Conservation (phyloP, 2,329 filamentous ascomycete genomes). For the Aspergillus calidoustus region DNA sequence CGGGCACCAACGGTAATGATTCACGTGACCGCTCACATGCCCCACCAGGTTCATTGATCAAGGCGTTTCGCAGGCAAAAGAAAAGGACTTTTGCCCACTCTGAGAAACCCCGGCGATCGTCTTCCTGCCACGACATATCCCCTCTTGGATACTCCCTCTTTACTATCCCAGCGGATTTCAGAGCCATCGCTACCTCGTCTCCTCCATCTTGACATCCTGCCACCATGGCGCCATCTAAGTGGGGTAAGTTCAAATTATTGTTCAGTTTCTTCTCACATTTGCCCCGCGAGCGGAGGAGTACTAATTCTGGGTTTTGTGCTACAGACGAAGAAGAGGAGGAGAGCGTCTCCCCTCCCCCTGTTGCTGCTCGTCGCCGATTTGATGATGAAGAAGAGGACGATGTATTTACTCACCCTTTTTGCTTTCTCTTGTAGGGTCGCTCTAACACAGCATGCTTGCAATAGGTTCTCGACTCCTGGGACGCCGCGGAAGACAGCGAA, state of each 20-base stretch:
- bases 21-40: constrained; percentile 26
- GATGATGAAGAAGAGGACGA: constrained; percentile 91
- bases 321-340: constrained; percentile 60
- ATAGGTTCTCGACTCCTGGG: constrained; percentile 94
- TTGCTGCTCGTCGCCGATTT: constrained; percentile 70
- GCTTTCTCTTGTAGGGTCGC: not conserved
- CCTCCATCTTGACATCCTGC: constrained; percentile 24
- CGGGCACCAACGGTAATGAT: constrained; percentile 20
- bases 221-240: constrained; percentile 54
- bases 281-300: constrained; percentile 6
- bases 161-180: constrained; percentile 1
- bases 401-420: constrained; percentile 54
- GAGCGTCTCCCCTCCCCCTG: constrained; percentile 52
- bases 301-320: constrained; percentile 6
- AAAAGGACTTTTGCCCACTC: constrained; percentile 19
- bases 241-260: constrained; percentile 46
- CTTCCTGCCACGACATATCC: constrained; percentile 9
- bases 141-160: not conserved
- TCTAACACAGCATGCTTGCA: not conserved
- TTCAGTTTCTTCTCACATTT: constrained; percentile 9
- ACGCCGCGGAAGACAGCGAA: constrained; percentile 94
- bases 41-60: constrained; percentile 24
- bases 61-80: constrained; percentile 7
- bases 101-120: constrained; percentile 10
- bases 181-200: constrained; percentile 2